These are phyloP conservation scores for Sporormia fimetaria DNA, from an alignment of 495 filamentous ascomycete species.

Conservation along the genomic window DNA sequence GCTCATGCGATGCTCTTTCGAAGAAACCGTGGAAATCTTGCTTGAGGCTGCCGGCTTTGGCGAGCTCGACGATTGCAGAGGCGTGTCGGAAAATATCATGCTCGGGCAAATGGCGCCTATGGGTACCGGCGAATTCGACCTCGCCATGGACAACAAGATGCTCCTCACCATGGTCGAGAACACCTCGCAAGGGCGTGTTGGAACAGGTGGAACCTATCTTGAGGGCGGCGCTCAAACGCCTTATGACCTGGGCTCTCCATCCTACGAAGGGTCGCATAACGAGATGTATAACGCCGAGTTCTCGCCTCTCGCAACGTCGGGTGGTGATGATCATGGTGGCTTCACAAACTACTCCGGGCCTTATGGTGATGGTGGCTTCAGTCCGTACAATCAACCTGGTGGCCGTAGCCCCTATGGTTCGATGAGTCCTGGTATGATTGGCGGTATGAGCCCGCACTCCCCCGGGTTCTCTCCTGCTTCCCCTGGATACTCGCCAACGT, in stretches of 20 bases:
- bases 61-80: slow-evolving; percentile 93
- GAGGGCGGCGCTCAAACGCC: slow-evolving; percentile 83
- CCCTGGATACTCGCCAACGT: slow-evolving; percentile 58
- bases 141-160: slow-evolving; percentile 87
- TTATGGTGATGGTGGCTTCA: slow-evolving; percentile 48
- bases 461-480: slow-evolving; percentile 72
- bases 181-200: slow-evolving; percentile 64
- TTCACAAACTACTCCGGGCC: slow-evolving; percentile 51
- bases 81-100: slow-evolving; percentile 98
- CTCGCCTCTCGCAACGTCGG: slow-evolving; percentile 71
- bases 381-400: slow-evolving; percentile 48
- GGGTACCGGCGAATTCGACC: slow-evolving; percentile 89
- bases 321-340: slow-evolving; percentile 59
- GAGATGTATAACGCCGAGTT: slow-evolving; percentile 72
- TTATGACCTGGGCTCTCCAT: slow-evolving; percentile 84
- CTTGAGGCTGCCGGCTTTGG: slow-evolving; percentile 87
- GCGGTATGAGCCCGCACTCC: slow-evolving; percentile 61
- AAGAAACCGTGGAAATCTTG: slow-evolving; percentile 97
- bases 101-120: slow-evolving; percentile 91
- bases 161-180: slow-evolving; percentile 88
- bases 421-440: slow-evolving; percentile 65
- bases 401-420: slow-evolving; percentile 65
- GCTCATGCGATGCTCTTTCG: slow-evolving; percentile 98
- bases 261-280: slow-evolving; percentile 66
- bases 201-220: slow-evolving; percentile 56